Evolutionary conservation across 1,139 yeast genomes (phyloP).

Genomic region (Hyphopichia buzzinii): DNA sequence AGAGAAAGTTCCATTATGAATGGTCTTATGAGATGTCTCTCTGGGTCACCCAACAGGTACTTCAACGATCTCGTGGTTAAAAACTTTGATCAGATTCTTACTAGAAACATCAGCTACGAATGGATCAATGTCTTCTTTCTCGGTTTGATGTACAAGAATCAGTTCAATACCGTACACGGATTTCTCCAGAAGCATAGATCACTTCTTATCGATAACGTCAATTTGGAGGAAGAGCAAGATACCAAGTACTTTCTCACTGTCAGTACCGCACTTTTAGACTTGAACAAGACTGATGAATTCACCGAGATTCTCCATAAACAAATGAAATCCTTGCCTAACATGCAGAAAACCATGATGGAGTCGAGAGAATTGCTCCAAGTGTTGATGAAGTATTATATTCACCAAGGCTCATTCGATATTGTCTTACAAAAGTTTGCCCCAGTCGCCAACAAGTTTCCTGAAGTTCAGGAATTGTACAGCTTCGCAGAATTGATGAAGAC

Average conservation of each 20-base stretch:
- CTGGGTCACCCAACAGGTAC: conserved; percentile 19
- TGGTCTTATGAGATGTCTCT: conserved; percentile 12
- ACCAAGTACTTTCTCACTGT: conserved; percentile 10
- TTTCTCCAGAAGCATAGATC: conserved; percentile 9
- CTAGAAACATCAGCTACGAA: conserved; percentile 8
- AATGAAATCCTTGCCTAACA: not conserved
- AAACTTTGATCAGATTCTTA: conserved; percentile 12
- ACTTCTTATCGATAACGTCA: conserved; percentile 6
- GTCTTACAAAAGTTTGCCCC: conserved; percentile 17
- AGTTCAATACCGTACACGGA: conserved; percentile 8
- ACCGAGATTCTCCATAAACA: conserved; percentile 4
- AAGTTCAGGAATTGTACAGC: conserved; percentile 16
- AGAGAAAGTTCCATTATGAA: conserved; percentile 12
- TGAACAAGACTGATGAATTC: conserved; percentile 13
- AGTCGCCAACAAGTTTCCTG: conserved; percentile 11
- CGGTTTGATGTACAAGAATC: conserved; percentile 13
- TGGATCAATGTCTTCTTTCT: conserved; percentile 22
- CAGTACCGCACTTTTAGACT: conserved; percentile 15
- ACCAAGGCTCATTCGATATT: conserved; percentile 14
- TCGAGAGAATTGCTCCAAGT: conserved; percentile 19
- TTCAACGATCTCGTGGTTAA: conserved; percentile 15
- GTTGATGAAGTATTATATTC: conserved; percentile 22
- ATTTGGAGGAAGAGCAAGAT: conserved; percentile 6
- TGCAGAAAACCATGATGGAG: conserved; percentile 6
- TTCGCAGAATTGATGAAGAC: conserved; percentile 22